These are phyloP conservation scores for Candida caryicola DNA, from an alignment of 805 yeast species.

Conservation along the genomic window DNA sequence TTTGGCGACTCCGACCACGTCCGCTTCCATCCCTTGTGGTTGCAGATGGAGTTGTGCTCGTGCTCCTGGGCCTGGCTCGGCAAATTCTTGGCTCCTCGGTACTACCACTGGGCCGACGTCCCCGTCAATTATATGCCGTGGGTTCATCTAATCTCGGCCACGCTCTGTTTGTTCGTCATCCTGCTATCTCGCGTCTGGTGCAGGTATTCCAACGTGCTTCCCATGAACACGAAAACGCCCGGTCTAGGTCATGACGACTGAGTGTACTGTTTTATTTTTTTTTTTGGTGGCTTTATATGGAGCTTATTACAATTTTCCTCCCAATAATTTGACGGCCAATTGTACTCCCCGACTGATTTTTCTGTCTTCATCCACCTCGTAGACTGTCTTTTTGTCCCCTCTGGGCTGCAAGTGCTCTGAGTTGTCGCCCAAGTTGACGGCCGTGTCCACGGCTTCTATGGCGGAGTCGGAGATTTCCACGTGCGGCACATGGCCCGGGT, in stretches of 20 bases:
- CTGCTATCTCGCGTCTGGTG: too few species aligned
- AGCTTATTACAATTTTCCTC: conserved; percentile 54
- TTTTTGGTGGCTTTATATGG: too few species aligned
- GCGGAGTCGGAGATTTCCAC: conserved; percentile 3
- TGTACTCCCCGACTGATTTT: conserved; percentile 61
- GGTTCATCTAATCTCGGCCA: conserved; percentile 6
- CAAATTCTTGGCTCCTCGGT: conserved; percentile 5
- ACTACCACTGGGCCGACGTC: conserved; percentile 14
- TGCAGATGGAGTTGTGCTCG: conserved; percentile 1
- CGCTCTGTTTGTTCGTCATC: conserved; percentile 1
- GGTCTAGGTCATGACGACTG: too few species aligned
- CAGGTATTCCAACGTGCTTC: too few species aligned
- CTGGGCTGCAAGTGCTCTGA: conserved; percentile 11
- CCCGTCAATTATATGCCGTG: conserved; percentile 23
- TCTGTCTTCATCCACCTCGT: conserved; percentile 53
- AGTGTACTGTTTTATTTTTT: too few species aligned
- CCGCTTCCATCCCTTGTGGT: conserved; percentile 13
- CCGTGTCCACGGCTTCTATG: conserved; percentile 3
- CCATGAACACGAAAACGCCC: too few species aligned
- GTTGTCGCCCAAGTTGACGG: conserved; percentile 6
- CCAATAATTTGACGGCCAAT: conserved; percentile 61
- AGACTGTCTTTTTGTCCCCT: conserved; percentile 7
- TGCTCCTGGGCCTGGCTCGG: conserved; percentile 6
- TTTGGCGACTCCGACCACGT: conserved; percentile 23
- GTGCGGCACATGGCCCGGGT: neutral